Evolutionary conservation across 1,284 basidiomycete species (phyloP), one percentile per base, ranked within the genome.

Genomic region (Cryptococcus maquisensis): DNA sequence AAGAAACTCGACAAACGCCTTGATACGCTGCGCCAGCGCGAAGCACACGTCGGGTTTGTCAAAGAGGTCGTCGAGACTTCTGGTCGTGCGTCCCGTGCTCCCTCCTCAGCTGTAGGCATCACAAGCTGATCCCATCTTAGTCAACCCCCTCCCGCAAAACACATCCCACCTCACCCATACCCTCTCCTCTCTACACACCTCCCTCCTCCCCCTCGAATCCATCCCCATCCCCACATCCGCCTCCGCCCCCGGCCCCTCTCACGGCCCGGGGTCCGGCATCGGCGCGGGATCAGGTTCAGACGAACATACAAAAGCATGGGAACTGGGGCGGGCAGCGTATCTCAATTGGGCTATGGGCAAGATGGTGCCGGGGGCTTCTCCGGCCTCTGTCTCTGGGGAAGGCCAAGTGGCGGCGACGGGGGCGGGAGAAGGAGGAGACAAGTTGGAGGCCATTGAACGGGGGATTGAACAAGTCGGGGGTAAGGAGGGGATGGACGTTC

Each of bases 261-360:
- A 42, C 42, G 47, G 8, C 12, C 43, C 4, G 8, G 21, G 28
- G 28, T 32, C n/a, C n/a, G n/a, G n/a, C n/a, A n/a, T n/a, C 42
- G 47, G 8, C 12, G 39, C 4, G 8, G 21, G 28, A 10, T 32
- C 43, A 2, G 23, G n/a, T n/a, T 38, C 47, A 26, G 51, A 26
- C 21, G 28, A 49, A 51, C 52, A 54, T 21, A 59, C 64, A 0
- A 67, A 69, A 52, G 71, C 72, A 4, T 76, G 72, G 70, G 74
- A 76, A 54, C 49, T 74, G 39, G 74, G 74, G n/a, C 53, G 76
- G 24, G 65, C 72, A 40, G 74, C 74, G 9, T 76, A 76, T 54
- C 62, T 75, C 12, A 69, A 70, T 49, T 76, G 76, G 73, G 73
- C 74, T 8, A 56, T 71, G 3, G 64, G 63, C 9, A 66, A 65